A percentile compares a stretch with the other conserved stretches of the same genome.
Evolutionary conservation across 1,139 yeast species (phyloP).

Genomic region (Candida sojae): DNA sequence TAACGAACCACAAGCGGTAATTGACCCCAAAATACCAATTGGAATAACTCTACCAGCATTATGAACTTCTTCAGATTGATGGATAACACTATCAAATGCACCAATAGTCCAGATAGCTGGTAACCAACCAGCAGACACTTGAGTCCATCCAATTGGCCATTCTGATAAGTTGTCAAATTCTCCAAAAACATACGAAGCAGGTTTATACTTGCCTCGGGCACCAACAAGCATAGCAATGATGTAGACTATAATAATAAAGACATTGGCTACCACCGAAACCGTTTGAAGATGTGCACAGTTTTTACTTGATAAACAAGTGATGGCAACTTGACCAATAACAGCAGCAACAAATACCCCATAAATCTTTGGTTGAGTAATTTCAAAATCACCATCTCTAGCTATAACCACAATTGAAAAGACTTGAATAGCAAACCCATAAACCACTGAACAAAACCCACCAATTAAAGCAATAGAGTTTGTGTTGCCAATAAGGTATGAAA

Average conservation of each 20-base stretch:
- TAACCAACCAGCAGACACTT: slow-evolving; percentile 55
- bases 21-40: slow-evolving; percentile 52
- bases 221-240: slow-evolving; percentile 68
- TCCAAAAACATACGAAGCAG: slow-evolving; percentile 53
- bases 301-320: slow-evolving; percentile 35
- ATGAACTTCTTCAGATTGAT: slow-evolving; percentile 70
- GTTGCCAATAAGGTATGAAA: slow-evolving; percentile 47
- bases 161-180: slow-evolving; percentile 51
- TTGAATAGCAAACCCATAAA: slow-evolving; percentile 39
- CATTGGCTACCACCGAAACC: slow-evolving; percentile 55
- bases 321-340: slow-evolving; percentile 24
- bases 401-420: slow-evolving; percentile 35
- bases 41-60: slow-evolving; percentile 71
- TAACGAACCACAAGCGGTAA: slow-evolving; percentile 57
- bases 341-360: slow-evolving; percentile 42
- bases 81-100: slow-evolving; percentile 72
- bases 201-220: slow-evolving; percentile 28
- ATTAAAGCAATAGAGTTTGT: slow-evolving; percentile 36
- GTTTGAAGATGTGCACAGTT: slow-evolving; percentile 61
- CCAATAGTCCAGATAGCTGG: slow-evolving; percentile 70
- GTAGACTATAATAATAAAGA: slow-evolving; percentile 55
- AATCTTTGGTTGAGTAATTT: slow-evolving; percentile 27
- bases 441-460: slow-evolving; percentile 38
- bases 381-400: slow-evolving; percentile 31
- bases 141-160: slow-evolving; percentile 70